Evolutionary conservation across 768 basidiomycete species (phyloP).

Genomic region (Hysterangium stoloniferum): DNA sequence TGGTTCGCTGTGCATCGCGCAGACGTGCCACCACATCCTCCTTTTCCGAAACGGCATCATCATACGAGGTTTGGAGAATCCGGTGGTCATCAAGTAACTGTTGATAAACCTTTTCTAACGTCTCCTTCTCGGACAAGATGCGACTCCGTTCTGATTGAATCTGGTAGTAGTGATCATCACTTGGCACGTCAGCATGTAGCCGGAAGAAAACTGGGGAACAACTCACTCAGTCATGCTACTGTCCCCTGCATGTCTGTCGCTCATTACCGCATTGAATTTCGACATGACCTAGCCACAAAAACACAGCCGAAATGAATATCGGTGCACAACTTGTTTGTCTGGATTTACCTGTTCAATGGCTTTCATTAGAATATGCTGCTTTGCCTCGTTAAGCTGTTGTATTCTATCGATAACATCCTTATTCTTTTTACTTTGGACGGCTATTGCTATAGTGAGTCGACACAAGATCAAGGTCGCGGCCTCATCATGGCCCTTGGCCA

Average conservation of each 20-base stretch:
- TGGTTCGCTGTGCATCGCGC: constrained; percentile 50
- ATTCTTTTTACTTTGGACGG: constrained; percentile 84
- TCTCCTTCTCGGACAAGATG: constrained; percentile 78
- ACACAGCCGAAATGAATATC: not conserved
- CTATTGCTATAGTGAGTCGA: constrained; percentile 74
- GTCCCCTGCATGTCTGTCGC: constrained; percentile 33
- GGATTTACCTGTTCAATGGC: constrained; percentile 80
- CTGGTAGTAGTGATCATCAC: constrained; percentile 84
- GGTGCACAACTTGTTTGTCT: not conserved
- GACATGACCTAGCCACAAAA: constrained; percentile 54
- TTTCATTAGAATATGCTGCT: constrained; percentile 88
- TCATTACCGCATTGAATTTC: constrained; percentile 52
- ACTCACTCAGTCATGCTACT: constrained; percentile 74
- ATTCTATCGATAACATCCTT: constrained; percentile 86
- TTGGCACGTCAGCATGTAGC: constrained; percentile 20
- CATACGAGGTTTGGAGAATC: constrained; percentile 62
- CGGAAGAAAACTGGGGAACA: constrained; percentile 3
- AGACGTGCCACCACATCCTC: constrained; percentile 63
- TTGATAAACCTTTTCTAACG: constrained; percentile 76
- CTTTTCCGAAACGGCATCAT: constrained; percentile 71
- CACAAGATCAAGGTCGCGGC: constrained; percentile 66
- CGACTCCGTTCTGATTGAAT: constrained; percentile 76
- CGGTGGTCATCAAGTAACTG: constrained; percentile 69
- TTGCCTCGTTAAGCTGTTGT: constrained; percentile 69
- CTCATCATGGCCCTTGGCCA: constrained; percentile 68